Base-by-base conservation (phyloP, 768 basidiomycete genomes). In the Crucibulum laeve region DNA sequence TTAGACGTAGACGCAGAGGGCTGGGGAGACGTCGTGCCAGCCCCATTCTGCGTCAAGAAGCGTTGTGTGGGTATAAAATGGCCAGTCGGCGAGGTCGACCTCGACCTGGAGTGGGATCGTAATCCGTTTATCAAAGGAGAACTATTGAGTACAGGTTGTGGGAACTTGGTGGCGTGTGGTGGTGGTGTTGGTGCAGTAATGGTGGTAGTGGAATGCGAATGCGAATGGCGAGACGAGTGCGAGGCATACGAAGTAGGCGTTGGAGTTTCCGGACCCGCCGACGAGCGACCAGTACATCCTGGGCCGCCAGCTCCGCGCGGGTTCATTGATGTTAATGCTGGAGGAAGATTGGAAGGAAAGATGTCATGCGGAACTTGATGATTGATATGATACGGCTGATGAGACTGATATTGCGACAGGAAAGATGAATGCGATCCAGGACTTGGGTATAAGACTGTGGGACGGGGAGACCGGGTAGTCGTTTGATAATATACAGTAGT, bases 401-500 rank as follows among this genome's bases (percentile, higher is more conserved):
- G 56, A 49, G 60, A 50, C 40, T 67, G 64, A 61, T 67, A 70
- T 55, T 70, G 71, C 2, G 69, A 65, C 32, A 67, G 54, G 43
- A 70, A 63, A 42, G 71, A 63, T 36, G 68, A 61, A 52, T 65
- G 69, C 4, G 66, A 60, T 63, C 65, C 67, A 44, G 67, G 53
- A 46, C 52, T 58, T 40, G 74, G 73, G 69, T 77, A 74, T 74
- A 73, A 48, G 33, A 65, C 54, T 49, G 65, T 65, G 25, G 73
- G 65, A 49, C 70, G 69, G 39, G 75, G 71, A 1, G 74, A 72
- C 49, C 71, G 63, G 43, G 74, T 68, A 44, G 73, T 69, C 22
- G 81, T 82, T 66, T 84, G 77, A 59, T 83, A 84, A 66, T 69
- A 84, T 75, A 84, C 79, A 76, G 77, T 81, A 50, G 74, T 66